phyloP scores from a whole-genome alignment of 306 rosid genomes.

The Ziziphus jujuba region DNA sequence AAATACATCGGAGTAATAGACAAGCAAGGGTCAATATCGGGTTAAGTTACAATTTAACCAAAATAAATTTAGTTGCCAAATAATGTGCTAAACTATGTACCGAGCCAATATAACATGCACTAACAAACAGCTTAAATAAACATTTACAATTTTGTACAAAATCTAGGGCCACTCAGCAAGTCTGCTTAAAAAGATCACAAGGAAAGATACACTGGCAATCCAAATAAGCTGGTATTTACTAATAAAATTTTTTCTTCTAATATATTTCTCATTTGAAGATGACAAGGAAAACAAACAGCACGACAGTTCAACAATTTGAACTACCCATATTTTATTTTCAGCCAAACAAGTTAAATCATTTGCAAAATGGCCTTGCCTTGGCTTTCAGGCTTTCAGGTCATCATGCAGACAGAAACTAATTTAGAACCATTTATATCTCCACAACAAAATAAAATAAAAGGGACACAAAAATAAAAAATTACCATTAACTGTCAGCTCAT shows the following conservation, averaged over 20 bases:
- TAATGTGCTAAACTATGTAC: no score
- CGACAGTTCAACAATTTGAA: not conserved
- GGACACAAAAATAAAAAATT: constrained; percentile 9
- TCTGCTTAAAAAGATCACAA: not conserved
- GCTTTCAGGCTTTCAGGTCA: not conserved
- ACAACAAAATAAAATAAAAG: not conserved
- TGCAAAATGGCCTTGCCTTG: not conserved
- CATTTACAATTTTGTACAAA: not conserved
- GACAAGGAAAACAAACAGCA: not conserved
- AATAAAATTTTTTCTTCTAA: not conserved
- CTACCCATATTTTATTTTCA: no score
- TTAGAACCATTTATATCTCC: no score
- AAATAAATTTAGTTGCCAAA: no score
- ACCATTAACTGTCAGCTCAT: constrained; percentile 62
- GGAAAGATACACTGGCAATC: not conserved
- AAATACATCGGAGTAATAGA: no score
- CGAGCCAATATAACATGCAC: no score
- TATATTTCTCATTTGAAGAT: not conserved
- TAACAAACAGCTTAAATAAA: no score
- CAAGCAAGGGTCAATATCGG: no score
- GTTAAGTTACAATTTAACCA: no score
- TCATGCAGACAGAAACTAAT: no score
- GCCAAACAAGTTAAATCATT: not conserved
- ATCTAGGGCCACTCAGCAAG: not conserved
- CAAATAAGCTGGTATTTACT: not conserved